phyloP scores from a whole-genome alignment of 2,329 filamentous ascomycete genomes.

The Colletotrichum orbiculare region DNA sequence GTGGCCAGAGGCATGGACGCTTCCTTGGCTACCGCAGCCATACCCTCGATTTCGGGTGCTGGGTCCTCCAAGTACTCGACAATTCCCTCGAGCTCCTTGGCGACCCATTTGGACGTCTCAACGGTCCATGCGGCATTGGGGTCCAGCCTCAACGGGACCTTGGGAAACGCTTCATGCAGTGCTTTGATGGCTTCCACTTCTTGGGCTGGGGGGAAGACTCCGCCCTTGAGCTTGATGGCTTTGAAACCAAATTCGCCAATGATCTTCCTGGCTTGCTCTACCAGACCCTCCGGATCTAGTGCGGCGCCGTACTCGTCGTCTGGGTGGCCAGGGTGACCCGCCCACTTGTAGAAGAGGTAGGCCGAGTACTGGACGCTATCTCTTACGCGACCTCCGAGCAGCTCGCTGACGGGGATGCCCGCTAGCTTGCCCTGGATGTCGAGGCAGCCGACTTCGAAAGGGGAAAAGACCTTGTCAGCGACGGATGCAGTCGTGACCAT shows the following conservation, averaged over 20 bases:
- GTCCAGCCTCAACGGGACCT: conserved; percentile 49
- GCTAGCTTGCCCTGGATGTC: conserved; percentile 54
- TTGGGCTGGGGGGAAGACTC: conserved; percentile 52
- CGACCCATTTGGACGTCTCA: conserved; percentile 52
- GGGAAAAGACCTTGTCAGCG: conserved; percentile 54
- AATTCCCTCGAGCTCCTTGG: conserved; percentile 49
- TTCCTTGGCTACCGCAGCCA: conserved; percentile 54
- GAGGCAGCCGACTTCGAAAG: conserved; percentile 55
- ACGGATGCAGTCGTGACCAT: conserved; percentile 56
- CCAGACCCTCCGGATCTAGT: conserved; percentile 47
- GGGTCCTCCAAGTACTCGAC: conserved; percentile 55
- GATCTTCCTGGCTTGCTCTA: conserved; percentile 49
- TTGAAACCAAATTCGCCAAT: conserved; percentile 56
- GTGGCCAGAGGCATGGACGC: conserved; percentile 55
- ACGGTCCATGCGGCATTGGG: conserved; percentile 53
- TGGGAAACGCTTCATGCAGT: conserved; percentile 50
- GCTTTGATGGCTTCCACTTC: conserved; percentile 54
- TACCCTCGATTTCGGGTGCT: conserved; percentile 52
- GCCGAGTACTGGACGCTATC: conserved; percentile 55
- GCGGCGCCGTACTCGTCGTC: conserved; percentile 54
- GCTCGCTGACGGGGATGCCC: conserved; percentile 51
- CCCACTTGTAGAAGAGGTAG: conserved; percentile 58
- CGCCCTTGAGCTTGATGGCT: conserved; percentile 56
- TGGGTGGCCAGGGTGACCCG: conserved; percentile 49
- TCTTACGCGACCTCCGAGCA: conserved; percentile 53